A percentile compares a stretch with the other conserved stretches of the same genome.
Evolutionary conservation across 768 basidiomycete genomes (phyloP).

Genomic region (Clitopilus hobsonii): DNA sequence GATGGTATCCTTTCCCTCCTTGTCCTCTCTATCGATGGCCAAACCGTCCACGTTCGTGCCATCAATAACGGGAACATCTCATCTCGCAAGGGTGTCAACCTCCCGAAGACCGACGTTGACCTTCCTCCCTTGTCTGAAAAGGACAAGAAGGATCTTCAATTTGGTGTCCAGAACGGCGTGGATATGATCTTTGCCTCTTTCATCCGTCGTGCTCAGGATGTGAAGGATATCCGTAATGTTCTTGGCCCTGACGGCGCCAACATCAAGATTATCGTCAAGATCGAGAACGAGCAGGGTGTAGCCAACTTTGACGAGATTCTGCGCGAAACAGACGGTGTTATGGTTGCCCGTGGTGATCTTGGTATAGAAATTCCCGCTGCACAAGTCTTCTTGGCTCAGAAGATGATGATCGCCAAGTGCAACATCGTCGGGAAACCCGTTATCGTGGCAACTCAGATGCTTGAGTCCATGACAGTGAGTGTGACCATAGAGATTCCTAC

Average conservation of each 20-base stretch:
- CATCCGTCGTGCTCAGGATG: constrained; percentile 93
- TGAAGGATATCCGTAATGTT: constrained; percentile 87
- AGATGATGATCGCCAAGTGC: constrained; percentile 99
- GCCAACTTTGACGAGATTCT: constrained; percentile 99
- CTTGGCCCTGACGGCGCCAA: constrained; percentile 92
- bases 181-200: constrained; percentile 99
- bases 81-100: constrained; percentile 98
- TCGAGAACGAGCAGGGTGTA: constrained; percentile 99
- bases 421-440: constrained; percentile 97
- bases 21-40: constrained; percentile 83
- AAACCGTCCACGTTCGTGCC: constrained; percentile 77
- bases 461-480: constrained; percentile 96
- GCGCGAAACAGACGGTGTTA: constrained; percentile 93
- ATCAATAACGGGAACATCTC: constrained; percentile 90
- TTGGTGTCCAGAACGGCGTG: constrained; percentile 96
- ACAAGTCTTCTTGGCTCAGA: constrained; percentile 98
- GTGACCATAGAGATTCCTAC: neutral
- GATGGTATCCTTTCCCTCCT: constrained; percentile 96
- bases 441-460: constrained; percentile 99
- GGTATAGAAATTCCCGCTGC: constrained; percentile 99
- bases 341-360: constrained; percentile 99
- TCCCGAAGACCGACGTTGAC: constrained; percentile 97
- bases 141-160: constrained; percentile 92
- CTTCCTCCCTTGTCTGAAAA: constrained; percentile 96
- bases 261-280: constrained; percentile 99